Evolutionary conservation across 2,329 filamentous ascomycete genomes (phyloP), one percentile per base, ranked within the genome.

Genomic region (Canariomyces notabilis): DNA sequence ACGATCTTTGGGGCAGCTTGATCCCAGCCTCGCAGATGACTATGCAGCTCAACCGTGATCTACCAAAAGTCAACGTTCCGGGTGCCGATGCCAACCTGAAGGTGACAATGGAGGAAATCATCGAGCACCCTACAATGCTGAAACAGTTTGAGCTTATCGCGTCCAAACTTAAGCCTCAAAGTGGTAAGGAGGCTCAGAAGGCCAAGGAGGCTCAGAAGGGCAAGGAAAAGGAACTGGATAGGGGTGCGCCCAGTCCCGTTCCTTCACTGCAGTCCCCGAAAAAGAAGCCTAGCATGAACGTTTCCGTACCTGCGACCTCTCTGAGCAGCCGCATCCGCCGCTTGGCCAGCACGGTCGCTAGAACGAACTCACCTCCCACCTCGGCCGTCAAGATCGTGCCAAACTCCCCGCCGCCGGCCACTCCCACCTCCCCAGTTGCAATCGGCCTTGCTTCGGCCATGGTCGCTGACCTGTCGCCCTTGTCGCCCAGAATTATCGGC

Each of bases 71-170:
- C 19, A 54, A 59, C 11, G 53, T 71, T 8, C 60, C 62, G 0
- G 70, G 67, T 2, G 57, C 68, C 5, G 67, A 69, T 26, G 54
- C 54, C 12, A 60, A 59, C 8, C 57, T 74, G 5, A 59, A 56
- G 18, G 58, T 77, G 35, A 67, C 66, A 0, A 68, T 72, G 42
- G 72, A 74, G 39, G 74, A 77, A 23, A 64, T 78, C 18, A 59
- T 77, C n/a, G 62, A 71, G 11, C 60, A 75, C 50, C 72, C 75
- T 5, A 76, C 72, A 18, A 73, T 76, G 68, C 60, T 66, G 32
- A 61, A 65, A 14, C 75, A 78, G 46, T 69, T 74, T 49, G 72
- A 74, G 48, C 61, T 73, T 9, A 54, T 73, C 6, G 62, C 59
- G 6, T 48, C 49, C 29, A 61, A 58, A 44, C 42, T 60, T 35